Evolutionary conservation across 2,329 filamentous ascomycete genomes (phyloP), one percentile per base, ranked within the genome.

Genomic region (Onygenales sp.): DNA sequence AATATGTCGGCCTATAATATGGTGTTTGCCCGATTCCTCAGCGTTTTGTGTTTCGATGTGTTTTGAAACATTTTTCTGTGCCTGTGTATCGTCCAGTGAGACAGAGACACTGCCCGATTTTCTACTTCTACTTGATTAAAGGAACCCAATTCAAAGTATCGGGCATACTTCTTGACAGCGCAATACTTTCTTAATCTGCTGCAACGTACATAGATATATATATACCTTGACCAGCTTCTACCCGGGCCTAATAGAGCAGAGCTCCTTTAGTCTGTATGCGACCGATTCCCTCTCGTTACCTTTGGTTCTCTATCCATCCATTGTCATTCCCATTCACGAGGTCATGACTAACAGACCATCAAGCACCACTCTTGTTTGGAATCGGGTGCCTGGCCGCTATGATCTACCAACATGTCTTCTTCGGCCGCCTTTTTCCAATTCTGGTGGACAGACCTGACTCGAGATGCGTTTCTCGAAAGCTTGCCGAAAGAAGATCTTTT

Each of bases 371-470:
- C 35, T n/a, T 27, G 41, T 53, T 47, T 44, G 36, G 42, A 41
- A 45, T n/a, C 41, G 38, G 39, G 39, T 49, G 7, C 7, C 46
- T 51, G 32, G 49, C 49, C 39, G 49, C 49, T 44, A 51, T 51
- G 49, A 38, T 52, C 43, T 36, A 51, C 50, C 51, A 50, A 21
- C 39, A 54, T 59, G 53, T 46, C 43, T 51, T 49, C 60, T 35
- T 51, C 60, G 33, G 52, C 58, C 35, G 58, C 63, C 47, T 66
- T 71, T 51, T 57, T 62, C 58, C 64, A 59, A 56, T 65, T 70
- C 53, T 72, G 69, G 70, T 65, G 59, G 56, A 69, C 62, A 55
- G 61, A 66, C 56, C 63, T 59, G 51, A 61, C 63, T 48, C 67
- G 65, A 54, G 59, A 66, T 52, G 61, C 63, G 50, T 61, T 73